Evolutionary conservation across 768 basidiomycete genomes (phyloP), one percentile per base, ranked within the genome.

Genomic region (Bullera alba): DNA sequence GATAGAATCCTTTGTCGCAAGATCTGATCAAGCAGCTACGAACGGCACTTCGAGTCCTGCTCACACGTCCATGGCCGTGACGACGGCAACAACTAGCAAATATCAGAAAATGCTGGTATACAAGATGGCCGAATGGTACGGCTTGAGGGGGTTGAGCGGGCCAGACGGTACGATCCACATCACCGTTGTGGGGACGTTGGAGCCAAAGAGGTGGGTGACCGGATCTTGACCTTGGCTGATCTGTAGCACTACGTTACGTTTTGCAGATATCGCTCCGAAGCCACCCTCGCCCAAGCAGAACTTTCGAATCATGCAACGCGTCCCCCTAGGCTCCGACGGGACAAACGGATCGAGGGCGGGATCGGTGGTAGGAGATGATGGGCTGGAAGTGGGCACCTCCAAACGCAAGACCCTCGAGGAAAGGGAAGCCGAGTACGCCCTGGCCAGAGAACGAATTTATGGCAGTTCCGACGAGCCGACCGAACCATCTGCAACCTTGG

Each of bases 61-160:
- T 22, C 28, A 42, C 7, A 50, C 34, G 23, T 28, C 10, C 12
- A 10, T 7, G 8, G 37, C 37, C 19, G 22, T 53, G 6, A 50
- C 28, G 16, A 49, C 39, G 1, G 34, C 44, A 14, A 37, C 56
- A 2, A 42, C 60, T 29, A 68, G 66, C 51, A 65, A 57, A 27
- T 68, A 57, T 50, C 67, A 67, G 55, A 46, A 60, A 23, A 64
- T 67, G 61, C 42, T 69, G 41, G 64, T 65, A 26, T 69, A 69
- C 35, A 69, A 69, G 43, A 51, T 52, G 14, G 65, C 67, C 16
- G 67, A 69, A 35, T 69, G 67, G 67, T 69, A 67, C 51, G 67
- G 67, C 1, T 21, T 66, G 23, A 69, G 64, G 30, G 67, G 63
- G 23, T 49, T 62, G 8, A 27, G 59, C 3, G 58, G 58, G 23